Evolutionary conservation across 805 yeast species (phyloP).

Genomic region (Wickerhamiella slavikovae): DNA sequence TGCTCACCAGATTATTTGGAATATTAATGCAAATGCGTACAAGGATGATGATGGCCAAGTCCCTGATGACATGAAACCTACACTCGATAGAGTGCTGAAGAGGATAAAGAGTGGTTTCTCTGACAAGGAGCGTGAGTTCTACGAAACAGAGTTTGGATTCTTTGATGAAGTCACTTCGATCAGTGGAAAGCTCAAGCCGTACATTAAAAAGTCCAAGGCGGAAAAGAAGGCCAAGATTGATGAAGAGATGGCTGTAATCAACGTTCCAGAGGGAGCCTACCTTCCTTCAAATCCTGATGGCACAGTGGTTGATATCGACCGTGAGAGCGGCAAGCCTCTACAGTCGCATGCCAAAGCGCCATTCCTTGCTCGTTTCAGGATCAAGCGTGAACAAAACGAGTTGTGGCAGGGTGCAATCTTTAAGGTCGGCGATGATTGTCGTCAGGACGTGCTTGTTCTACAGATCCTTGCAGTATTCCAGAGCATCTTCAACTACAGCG

Average conservation of each 20-base stretch:
- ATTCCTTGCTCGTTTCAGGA: constrained; percentile 86
- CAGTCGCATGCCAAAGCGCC: constrained; percentile 99
- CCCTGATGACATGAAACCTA: constrained; percentile 71
- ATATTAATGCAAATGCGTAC: constrained; percentile 81
- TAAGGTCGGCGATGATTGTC: constrained; percentile 97
- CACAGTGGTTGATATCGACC: constrained; percentile 69
- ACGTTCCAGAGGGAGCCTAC: constrained; percentile 64
- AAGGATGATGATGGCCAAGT: constrained; percentile 70
- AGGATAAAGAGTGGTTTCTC: constrained; percentile 44
- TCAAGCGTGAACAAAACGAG: constrained; percentile 28
- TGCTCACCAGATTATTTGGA: constrained; percentile 97
- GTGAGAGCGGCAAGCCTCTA: constrained; percentile 81
- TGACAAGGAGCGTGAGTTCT: constrained; percentile 40
- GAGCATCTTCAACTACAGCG: constrained; percentile 72
- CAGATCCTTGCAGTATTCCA: constrained; percentile 84
- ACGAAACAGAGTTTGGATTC: constrained; percentile 68
- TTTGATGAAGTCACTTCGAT: constrained; percentile 82
- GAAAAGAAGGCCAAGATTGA: constrained; percentile 93
- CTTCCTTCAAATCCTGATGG: constrained; percentile 96
- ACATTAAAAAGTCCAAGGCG: constrained; percentile 79
- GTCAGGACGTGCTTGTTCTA: constrained; percentile 88
- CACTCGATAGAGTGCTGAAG: constrained; percentile 48
- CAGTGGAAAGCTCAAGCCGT: constrained; percentile 89
- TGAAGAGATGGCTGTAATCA: constrained; percentile 73
- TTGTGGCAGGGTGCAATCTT: constrained; percentile 86